These are phyloP conservation scores for Colletotrichum echinochloae DNA, from an alignment of 2,329 filamentous ascomycete species.

Conservation along the genomic window DNA sequence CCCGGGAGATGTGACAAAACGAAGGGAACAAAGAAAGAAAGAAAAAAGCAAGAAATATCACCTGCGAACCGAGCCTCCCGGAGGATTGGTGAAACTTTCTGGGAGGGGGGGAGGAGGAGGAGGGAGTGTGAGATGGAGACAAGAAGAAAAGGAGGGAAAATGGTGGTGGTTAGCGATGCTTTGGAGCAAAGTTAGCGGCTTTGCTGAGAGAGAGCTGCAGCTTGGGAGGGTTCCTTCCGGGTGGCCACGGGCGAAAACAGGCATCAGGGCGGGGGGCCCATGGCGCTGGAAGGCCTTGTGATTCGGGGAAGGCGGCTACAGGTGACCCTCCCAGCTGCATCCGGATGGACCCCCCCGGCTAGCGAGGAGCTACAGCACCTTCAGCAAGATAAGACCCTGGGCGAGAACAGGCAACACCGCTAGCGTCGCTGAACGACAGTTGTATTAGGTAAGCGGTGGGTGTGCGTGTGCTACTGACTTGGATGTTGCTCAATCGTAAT, in stretches of 20 bases:
- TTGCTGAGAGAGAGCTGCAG: constrained; percentile 34
- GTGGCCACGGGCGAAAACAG: constrained; percentile 8
- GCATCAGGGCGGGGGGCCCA: too few relatives aligned
- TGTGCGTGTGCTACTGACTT: too few relatives aligned
- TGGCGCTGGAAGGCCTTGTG: constrained; percentile 28
- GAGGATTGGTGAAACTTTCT: constrained; percentile 8
- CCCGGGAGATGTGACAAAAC: background rate
- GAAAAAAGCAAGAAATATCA: background rate
- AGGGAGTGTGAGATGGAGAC: background rate
- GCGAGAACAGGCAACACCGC: background rate
- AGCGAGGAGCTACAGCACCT: constrained; percentile 1
- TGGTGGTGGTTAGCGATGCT: constrained; percentile 13
- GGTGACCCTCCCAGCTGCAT: constrained; percentile 17
- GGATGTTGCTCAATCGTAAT: background rate
- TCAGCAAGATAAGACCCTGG: constrained; percentile 24
- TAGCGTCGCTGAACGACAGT: constrained; percentile 10
- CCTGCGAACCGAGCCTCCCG: constrained; percentile 8
- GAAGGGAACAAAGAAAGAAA: background rate
- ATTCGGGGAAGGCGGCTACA: constrained; percentile 22
- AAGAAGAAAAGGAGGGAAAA: background rate
- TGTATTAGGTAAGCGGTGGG: constrained; percentile 1
- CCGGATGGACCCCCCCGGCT: constrained; percentile 9
- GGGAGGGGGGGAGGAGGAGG: background rate
- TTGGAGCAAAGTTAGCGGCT: constrained; percentile 44
- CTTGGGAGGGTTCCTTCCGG: constrained; percentile 26